phyloP scores from a whole-genome alignment of 2,329 filamentous ascomycete species.

The Colletotrichum sp. region DNA sequence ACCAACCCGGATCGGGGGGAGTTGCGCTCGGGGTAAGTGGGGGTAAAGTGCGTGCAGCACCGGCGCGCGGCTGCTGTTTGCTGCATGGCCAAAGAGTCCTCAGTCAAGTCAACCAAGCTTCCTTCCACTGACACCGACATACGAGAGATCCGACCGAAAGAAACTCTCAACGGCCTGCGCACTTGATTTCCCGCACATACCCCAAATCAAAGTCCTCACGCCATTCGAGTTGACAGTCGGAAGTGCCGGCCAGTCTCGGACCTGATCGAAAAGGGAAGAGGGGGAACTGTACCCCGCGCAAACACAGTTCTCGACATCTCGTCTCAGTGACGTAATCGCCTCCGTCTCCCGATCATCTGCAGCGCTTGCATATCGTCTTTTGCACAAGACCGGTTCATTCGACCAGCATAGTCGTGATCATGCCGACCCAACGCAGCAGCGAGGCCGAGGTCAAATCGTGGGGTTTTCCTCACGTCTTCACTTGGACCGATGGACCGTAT shows the following conservation, averaged over 20 bases:
- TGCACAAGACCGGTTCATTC: background rate
- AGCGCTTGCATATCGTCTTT: background rate
- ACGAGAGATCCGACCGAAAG: background rate
- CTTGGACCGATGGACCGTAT: slow-evolving; percentile 74
- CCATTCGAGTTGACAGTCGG: background rate
- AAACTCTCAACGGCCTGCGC: background rate
- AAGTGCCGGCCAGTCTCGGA: background rate
- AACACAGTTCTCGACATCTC: background rate
- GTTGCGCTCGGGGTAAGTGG: background rate
- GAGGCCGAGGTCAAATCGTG: slow-evolving; percentile 70
- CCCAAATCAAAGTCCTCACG: background rate
- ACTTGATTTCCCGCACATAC: background rate
- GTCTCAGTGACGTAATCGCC: slow-evolving; percentile 8
- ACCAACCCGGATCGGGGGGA: background rate
- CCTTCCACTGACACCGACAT: background rate
- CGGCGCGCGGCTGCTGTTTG: background rate
- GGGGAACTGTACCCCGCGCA: background rate
- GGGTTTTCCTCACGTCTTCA: slow-evolving; percentile 74
- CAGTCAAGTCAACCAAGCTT: background rate
- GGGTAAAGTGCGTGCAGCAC: background rate
- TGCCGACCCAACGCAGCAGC: slow-evolving; percentile 43
- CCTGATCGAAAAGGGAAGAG: background rate
- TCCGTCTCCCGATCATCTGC: background rate
- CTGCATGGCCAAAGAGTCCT: background rate
- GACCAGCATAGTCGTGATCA: background rate